Evolutionary conservation across 179 eudicot species (phyloP).

Genomic region (Amaranthus tricolor): DNA sequence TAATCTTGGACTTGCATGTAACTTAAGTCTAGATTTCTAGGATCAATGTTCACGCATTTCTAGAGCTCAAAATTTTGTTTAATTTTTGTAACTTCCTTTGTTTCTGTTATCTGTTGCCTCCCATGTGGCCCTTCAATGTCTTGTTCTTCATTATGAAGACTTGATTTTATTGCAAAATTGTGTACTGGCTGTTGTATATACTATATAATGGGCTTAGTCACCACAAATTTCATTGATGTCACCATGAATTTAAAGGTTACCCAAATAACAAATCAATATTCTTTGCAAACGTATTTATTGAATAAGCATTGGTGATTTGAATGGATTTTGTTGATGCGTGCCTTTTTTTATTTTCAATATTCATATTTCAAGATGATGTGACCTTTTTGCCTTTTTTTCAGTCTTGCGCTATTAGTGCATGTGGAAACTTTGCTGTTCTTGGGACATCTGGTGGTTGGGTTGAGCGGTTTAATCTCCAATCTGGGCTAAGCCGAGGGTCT

Average conservation of each 20-base stretch:
- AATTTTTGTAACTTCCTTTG: background rate
- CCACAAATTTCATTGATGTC: too few relatives aligned
- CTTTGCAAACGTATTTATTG: too few relatives aligned
- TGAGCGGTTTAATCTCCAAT: slow-evolving; percentile 94
- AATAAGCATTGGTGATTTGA: background rate
- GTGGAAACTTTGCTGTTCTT: slow-evolving; percentile 89
- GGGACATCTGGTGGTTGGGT: slow-evolving; percentile 98
- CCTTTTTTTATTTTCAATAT: background rate
- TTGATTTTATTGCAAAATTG: too few relatives aligned
- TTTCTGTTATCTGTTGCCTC: background rate
- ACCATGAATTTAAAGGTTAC: too few relatives aligned
- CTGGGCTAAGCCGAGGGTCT: slow-evolving; percentile 92
- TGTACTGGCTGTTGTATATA: too few relatives aligned
- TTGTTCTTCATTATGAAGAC: background rate
- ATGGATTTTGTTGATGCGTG: background rate
- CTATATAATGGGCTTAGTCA: too few relatives aligned
- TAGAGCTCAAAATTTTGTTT: background rate
- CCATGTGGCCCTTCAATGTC: background rate
- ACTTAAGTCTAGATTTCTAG: too few relatives aligned
- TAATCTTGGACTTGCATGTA: background rate
- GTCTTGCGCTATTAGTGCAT: slow-evolving; percentile 91
- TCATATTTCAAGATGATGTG: background rate
- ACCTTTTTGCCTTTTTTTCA: slow-evolving; percentile 26
- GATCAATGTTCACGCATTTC: background rate
- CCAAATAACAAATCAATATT: too few relatives aligned